These are phyloP conservation scores for Apiospora koreana DNA, from an alignment of 2,329 filamentous ascomycete species.

Conservation along the genomic window DNA sequence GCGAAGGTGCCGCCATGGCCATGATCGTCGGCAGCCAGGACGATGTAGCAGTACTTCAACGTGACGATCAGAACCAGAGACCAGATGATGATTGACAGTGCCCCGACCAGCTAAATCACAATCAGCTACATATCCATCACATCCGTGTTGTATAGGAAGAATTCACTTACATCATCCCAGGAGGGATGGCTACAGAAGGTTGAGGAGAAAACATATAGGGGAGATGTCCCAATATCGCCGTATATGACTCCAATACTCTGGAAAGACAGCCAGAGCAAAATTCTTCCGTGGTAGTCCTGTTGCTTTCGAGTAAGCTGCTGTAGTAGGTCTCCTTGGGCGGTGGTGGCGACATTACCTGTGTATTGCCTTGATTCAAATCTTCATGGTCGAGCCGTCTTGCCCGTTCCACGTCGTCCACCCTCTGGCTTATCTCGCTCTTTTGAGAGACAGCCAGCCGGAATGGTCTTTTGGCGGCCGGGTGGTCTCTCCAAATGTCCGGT, in stretches of 20 bases:
- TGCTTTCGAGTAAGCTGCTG: background rate
- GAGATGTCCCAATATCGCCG: slow-evolving; percentile 60
- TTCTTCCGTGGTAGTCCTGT: slow-evolving; percentile 10
- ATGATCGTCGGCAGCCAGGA: slow-evolving; percentile 65
- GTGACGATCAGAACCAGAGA: slow-evolving; percentile 65
- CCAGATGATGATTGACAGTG: slow-evolving; percentile 67
- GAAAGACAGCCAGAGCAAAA: slow-evolving; percentile 50
- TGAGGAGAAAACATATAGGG: slow-evolving; percentile 69
- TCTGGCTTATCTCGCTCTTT: background rate
- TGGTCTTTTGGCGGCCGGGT: background rate
- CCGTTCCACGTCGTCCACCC: background rate
- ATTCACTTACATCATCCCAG: slow-evolving; percentile 43
- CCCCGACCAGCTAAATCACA: slow-evolving; percentile 49
- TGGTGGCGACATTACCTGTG: background rate
- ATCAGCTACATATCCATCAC: background rate
- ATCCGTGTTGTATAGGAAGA: background rate
- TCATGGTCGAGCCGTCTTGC: background rate
- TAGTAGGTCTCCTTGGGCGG: background rate
- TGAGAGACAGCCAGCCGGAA: background rate
- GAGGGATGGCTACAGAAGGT: slow-evolving; percentile 57
- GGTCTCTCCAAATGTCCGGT: background rate
- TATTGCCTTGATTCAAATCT: background rate
- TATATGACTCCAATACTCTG: slow-evolving; percentile 66
- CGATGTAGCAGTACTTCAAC: slow-evolving; percentile 65
- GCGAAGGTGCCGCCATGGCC: slow-evolving; percentile 69